phyloP scores from a whole-genome alignment of 2,329 filamentous ascomycete genomes.

The Fusarium nelsonii region DNA sequence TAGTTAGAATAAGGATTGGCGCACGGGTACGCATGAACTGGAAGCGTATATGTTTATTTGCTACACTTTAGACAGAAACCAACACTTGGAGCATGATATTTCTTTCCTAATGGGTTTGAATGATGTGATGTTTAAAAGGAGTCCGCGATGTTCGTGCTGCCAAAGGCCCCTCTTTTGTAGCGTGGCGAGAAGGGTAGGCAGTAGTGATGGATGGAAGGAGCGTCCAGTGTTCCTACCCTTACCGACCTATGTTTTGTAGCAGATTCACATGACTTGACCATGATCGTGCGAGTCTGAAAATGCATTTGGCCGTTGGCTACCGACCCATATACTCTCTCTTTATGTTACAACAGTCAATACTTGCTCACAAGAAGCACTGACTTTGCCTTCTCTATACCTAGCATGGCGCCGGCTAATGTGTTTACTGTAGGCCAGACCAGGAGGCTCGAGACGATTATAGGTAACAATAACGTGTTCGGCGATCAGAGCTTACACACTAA shows the following conservation, averaged over 20 bases:
- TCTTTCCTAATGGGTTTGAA: not conserved
- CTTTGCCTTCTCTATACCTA: not conserved
- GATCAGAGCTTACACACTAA: not conserved
- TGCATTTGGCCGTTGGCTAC: not conserved
- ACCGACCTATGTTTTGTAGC: not conserved
- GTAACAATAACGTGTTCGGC: constrained; percentile 15
- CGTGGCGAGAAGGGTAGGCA: not conserved
- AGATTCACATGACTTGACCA: constrained; percentile 18
- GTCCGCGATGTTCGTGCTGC: not conserved
- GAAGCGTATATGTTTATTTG: constrained; percentile 38
- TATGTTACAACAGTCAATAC: not conserved
- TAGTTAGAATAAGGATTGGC: constrained; percentile 24
- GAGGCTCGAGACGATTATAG: constrained; percentile 44
- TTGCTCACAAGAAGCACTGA: not conserved
- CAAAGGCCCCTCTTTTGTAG: not conserved
- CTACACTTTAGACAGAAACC: constrained; percentile 35
- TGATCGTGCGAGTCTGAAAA: not conserved
- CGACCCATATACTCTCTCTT: not conserved
- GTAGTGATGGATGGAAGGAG: constrained; percentile 15
- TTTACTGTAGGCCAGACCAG: constrained; percentile 36
- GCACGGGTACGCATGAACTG: constrained; percentile 32
- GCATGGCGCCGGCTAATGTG: constrained; percentile 42
- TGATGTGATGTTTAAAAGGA: not conserved
- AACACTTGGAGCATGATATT: constrained; percentile 14
- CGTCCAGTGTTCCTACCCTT: constrained; percentile 10